Conservation (phyloP, 164 flowering plant genomes). For the Dillenia suffruticosa region DNA sequence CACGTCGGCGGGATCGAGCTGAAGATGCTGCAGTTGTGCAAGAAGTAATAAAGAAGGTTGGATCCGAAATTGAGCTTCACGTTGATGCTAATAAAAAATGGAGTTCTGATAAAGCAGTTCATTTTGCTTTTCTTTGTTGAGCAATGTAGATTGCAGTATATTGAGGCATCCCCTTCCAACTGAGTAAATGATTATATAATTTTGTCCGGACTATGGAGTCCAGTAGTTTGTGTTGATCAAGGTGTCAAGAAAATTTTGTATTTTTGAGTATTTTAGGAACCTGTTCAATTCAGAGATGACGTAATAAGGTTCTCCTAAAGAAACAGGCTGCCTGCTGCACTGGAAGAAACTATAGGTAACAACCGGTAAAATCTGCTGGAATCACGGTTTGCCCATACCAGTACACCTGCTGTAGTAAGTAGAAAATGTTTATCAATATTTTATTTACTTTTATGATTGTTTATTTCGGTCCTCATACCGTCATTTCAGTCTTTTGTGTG, state of each 20-base stretch:
- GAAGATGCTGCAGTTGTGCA: conserved; percentile 74
- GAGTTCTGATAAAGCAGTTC: conserved; percentile 71
- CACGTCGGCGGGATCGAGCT: conserved; percentile 57
- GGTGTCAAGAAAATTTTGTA: not conserved
- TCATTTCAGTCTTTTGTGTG: no score
- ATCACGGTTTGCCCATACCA: conserved; percentile 56
- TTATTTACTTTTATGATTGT: no score
- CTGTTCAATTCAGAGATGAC: conserved; percentile 69
- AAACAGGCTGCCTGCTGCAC: conserved; percentile 80
- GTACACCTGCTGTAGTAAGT: conserved; percentile 89
- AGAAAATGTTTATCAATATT: no score
- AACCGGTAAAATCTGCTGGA: conserved; percentile 47
- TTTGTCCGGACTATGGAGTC: not conserved
- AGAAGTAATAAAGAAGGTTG: conserved; percentile 63
- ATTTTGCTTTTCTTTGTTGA: conserved; percentile 59
- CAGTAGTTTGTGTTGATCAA: not conserved
- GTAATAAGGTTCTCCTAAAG: conserved; percentile 86
- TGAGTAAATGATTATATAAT: no score
- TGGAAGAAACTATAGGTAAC: conserved; percentile 80
- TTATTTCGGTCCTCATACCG: no score
- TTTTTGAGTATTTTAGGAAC: conserved; percentile 59
- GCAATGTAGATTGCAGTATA: conserved; percentile 61
- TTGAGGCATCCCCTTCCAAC: conserved; percentile 55
- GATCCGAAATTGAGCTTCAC: conserved; percentile 54
- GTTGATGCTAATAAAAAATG: conserved; percentile 91